A percentile compares a stretch with the other conserved stretches of the same genome.
Conservation (phyloP, 1,139 yeast genomes). For the Suhomyces chickasaworum region DNA sequence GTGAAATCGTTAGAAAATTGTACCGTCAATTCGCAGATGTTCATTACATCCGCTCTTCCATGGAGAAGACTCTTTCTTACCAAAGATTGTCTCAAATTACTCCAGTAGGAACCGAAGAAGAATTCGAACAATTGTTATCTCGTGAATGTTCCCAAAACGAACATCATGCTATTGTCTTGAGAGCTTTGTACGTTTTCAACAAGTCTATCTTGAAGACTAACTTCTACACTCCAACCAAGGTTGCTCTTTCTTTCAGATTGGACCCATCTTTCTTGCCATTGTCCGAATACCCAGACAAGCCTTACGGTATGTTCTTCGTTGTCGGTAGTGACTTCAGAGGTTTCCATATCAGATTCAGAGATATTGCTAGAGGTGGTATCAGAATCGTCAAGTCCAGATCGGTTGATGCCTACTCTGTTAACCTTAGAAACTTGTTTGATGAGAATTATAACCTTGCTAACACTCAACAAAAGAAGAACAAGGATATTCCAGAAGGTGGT, state of each 20-base stretch:
- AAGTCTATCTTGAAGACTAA: constrained; percentile 88
- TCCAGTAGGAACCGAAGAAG: constrained; percentile 74
- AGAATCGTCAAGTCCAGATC: constrained; percentile 91
- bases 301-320: constrained; percentile 92
- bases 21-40: constrained; percentile 91
- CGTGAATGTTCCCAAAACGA: constrained; percentile 80
- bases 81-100: constrained; percentile 80
- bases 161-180: constrained; percentile 76
- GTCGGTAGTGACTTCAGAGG: constrained; percentile 98
- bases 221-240: constrained; percentile 91
- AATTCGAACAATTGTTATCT: constrained; percentile 66
- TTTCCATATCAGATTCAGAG: constrained; percentile 95
- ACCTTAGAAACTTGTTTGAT: constrained; percentile 87
- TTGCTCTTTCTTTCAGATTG: constrained; percentile 90
- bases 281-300: constrained; percentile 87
- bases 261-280: constrained; percentile 83
- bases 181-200: constrained; percentile 83
- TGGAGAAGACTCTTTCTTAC: constrained; percentile 84
- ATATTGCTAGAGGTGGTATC: constrained; percentile 97
- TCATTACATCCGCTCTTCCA: constrained; percentile 75
- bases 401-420: constrained; percentile 80
- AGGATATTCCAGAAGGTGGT: constrained; percentile 99
- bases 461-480: constrained; percentile 95
- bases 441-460: constrained; percentile 95
- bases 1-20: constrained; percentile 75